phyloP scores from a whole-genome alignment of 768 basidiomycete genomes.

The Boletus rufocinnamomeus region DNA sequence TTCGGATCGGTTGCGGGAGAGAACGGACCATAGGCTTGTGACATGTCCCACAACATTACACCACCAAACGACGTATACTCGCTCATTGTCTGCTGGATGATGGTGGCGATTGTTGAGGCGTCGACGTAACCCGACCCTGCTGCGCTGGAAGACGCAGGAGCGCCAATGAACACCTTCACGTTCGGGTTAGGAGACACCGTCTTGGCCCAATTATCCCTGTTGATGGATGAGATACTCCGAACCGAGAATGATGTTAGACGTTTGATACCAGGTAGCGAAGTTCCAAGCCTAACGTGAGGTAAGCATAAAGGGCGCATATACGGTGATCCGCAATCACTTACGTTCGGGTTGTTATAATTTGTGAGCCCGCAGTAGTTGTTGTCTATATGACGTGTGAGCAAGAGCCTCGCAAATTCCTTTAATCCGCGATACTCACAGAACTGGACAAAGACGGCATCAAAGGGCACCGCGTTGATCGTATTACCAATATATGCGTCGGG shows the following conservation, averaged over 20 bases:
- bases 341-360: slow-evolving; percentile 48
- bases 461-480: slow-evolving; percentile 43
- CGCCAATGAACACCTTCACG: slow-evolving; percentile 53
- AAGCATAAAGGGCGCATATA: background rate
- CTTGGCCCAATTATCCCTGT: slow-evolving; percentile 52
- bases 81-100: slow-evolving; percentile 37
- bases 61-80: slow-evolving; percentile 50
- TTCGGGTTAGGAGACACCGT: slow-evolving; percentile 45
- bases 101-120: slow-evolving; percentile 36
- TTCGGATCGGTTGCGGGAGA: background rate
- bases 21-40: slow-evolving; percentile 44
- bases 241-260: background rate
- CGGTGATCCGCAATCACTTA: slow-evolving; percentile 11
- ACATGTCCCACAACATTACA: slow-evolving; percentile 48
- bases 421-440: slow-evolving; percentile 37
- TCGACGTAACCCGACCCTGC: slow-evolving; percentile 49
- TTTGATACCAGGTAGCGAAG: slow-evolving; percentile 42
- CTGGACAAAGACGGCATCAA: slow-evolving; percentile 55
- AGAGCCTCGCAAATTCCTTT: background rate
- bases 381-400: slow-evolving; percentile 32
- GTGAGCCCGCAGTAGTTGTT: slow-evolving; percentile 49
- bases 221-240: background rate
- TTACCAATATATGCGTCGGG: slow-evolving; percentile 48
- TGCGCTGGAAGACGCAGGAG: slow-evolving; percentile 44
- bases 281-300: slow-evolving; percentile 46